phyloP scores from a whole-genome alignment of 1,284 basidiomycete genomes.

The Leccinum fallax region DNA sequence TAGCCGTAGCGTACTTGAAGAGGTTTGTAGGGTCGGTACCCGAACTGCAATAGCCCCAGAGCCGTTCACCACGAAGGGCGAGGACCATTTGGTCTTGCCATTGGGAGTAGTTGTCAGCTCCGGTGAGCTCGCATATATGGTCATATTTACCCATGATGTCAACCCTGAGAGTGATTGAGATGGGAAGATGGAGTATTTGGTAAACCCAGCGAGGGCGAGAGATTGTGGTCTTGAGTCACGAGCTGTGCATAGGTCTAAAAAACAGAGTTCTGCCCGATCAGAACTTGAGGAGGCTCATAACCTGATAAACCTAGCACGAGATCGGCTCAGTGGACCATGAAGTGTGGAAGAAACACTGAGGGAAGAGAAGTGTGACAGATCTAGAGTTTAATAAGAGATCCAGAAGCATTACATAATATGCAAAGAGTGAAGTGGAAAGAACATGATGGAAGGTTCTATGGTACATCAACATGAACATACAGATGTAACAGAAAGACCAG shows the following conservation, averaged over 20 bases:
- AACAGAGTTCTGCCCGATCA: background rate
- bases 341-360: too few species aligned
- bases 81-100: background rate
- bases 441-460: too few species aligned
- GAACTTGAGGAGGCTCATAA: background rate
- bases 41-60: constrained; percentile 1
- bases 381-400: too few species aligned
- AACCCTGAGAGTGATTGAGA: background rate
- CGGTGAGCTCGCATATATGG: background rate
- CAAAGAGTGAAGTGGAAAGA: too few species aligned
- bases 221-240: background rate
- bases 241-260: background rate
- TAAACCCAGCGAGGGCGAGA: background rate
- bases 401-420: too few species aligned
- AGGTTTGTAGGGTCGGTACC: background rate
- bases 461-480: too few species aligned
- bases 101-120: background rate
- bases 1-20: background rate
- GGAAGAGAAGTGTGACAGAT: too few species aligned
- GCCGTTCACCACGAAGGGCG: background rate
- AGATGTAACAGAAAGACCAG: too few species aligned
- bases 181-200: background rate
- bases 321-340: background rate
- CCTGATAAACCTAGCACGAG: background rate
- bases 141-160: background rate